Conservation (phyloP, 768 basidiomycete genomes). For the Lactarius trivialis region DNA sequence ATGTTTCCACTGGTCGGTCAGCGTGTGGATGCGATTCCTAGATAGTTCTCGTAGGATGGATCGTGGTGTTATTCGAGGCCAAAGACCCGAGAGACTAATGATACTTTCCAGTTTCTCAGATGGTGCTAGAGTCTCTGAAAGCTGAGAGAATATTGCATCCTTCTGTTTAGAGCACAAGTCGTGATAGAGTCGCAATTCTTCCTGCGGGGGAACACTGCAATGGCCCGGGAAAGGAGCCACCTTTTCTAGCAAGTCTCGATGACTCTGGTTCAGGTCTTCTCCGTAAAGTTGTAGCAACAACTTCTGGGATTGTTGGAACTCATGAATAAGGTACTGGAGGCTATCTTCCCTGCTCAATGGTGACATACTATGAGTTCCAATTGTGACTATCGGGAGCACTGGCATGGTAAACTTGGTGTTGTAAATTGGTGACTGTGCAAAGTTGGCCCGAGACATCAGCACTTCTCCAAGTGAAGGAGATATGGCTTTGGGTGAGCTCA, state of each 20-base stretch:
- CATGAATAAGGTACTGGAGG: not conserved
- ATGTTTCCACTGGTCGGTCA: not conserved
- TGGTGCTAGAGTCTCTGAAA: not conserved
- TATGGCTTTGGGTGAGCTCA: not conserved
- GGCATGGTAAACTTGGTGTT: too few relatives aligned
- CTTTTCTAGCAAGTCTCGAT: not conserved
- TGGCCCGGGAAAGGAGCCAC: not conserved
- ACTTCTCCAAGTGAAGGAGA: not conserved
- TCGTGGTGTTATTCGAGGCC: conserved; percentile 12
- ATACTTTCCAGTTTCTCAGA: not conserved
- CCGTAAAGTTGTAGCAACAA: not conserved
- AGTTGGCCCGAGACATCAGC: not conserved
- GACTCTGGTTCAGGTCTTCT: not conserved
- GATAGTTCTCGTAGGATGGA: conserved; percentile 22
- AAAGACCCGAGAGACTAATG: not conserved
- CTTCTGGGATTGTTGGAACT: not conserved
- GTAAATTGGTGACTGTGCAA: not conserved
- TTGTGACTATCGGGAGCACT: not conserved
- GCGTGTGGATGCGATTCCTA: conserved; percentile 18
- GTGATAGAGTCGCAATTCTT: not conserved
- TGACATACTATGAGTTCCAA: not conserved
- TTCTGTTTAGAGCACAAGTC: not conserved
- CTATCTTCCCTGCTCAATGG: not conserved
- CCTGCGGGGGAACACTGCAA: not conserved
- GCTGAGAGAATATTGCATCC: not conserved